Conservation (phyloP, 192 early-diverging fungal genomes). For the Podila verticillata region DNA sequence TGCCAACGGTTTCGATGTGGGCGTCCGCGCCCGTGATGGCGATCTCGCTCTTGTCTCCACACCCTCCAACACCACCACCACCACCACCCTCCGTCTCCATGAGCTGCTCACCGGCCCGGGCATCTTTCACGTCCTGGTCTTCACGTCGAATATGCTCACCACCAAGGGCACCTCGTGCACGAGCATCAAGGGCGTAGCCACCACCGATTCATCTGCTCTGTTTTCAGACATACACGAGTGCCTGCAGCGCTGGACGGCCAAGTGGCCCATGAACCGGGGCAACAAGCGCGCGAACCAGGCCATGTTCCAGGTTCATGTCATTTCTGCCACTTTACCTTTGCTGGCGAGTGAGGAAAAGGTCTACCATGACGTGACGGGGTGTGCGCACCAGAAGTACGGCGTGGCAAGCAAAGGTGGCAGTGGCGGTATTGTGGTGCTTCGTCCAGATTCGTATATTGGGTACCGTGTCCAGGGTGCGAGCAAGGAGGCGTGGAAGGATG, state of each 20-base stretch:
- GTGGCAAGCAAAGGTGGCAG: conserved; percentile 18
- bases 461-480: conserved; percentile 26
- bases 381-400: conserved; percentile 36
- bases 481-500: conserved; percentile 28
- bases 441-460: conserved; percentile 37
- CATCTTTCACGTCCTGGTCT: conserved; percentile 44
- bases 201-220: too few species aligned
- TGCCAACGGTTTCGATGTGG: conserved; percentile 22
- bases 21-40: conserved; percentile 25
- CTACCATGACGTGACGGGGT: conserved; percentile 16
- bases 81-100: conserved; percentile 19
- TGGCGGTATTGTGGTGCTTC: conserved; percentile 16
- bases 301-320: conserved; percentile 29
- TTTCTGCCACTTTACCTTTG: background rate
- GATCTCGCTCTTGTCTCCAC: conserved; percentile 3
- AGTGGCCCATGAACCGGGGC: conserved; percentile 10
- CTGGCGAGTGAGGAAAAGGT: conserved; percentile 25
- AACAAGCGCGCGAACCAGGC: background rate
- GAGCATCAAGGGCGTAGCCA: conserved; percentile 2
- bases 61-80: background rate
- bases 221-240: conserved; percentile 5
- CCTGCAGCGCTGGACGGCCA: conserved; percentile 22
- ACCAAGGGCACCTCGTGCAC: conserved; percentile 12
- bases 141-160: conserved; percentile 29
- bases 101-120: conserved; percentile 31